These are phyloP conservation scores for Tricholoma sp. DNA, from an alignment of 768 basidiomycete species.

Conservation along the genomic window DNA sequence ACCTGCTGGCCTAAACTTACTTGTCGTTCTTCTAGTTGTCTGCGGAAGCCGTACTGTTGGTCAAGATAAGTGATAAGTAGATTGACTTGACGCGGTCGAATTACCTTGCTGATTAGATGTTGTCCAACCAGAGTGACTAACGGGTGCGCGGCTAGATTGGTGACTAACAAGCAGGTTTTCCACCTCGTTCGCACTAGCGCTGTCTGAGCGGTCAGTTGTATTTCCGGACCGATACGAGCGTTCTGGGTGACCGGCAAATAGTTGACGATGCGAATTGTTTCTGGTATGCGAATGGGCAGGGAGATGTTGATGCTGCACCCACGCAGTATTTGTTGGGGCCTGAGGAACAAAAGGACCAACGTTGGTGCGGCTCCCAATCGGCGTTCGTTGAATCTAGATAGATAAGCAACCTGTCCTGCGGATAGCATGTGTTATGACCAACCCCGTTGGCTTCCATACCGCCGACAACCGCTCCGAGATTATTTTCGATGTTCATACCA, in stretches of 20 bases:
- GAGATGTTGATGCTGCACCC: conserved; percentile 29
- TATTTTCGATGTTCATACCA: conserved; percentile 14
- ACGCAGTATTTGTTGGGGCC: conserved; percentile 17
- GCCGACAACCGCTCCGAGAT: conserved; percentile 48
- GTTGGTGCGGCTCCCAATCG: conserved; percentile 48
- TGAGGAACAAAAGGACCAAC: conserved; percentile 19
- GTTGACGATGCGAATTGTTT: conserved; percentile 45
- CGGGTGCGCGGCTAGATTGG: conserved; percentile 15
- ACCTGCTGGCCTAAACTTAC: conserved; percentile 16
- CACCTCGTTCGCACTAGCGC: conserved; percentile 69
- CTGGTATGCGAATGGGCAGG: conserved; percentile 17
- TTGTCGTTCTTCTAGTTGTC: conserved; percentile 9
- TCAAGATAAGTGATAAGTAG: neutral
- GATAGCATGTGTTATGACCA: conserved; percentile 11
- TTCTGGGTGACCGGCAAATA: conserved; percentile 34
- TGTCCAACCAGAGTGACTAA: conserved; percentile 32
- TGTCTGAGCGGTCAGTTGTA: conserved; percentile 57
- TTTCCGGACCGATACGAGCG: conserved; percentile 39
- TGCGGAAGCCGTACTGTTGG: neutral
- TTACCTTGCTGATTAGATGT: conserved; percentile 17
- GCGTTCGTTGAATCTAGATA: conserved; percentile 64
- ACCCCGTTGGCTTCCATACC: conserved; percentile 68
- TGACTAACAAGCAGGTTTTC: conserved; percentile 52
- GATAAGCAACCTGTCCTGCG: neutral
- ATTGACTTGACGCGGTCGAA: neutral